Conservation (phyloP, 2,329 filamentous ascomycete species). For the Colletotrichum coccodes region DNA sequence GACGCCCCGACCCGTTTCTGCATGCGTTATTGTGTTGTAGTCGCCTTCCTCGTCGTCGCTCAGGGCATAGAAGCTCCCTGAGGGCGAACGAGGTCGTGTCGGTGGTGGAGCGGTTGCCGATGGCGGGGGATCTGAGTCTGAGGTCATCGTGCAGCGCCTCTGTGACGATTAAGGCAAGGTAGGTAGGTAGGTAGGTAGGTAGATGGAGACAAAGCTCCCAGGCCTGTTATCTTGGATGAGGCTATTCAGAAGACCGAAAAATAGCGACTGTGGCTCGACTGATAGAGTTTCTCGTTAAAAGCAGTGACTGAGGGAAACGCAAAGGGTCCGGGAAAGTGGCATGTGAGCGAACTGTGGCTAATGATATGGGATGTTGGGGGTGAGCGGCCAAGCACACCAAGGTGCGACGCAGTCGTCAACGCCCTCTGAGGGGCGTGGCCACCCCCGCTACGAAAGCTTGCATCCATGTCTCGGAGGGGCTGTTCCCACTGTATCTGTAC, state of each 20-base stretch:
- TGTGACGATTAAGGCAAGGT: conserved; percentile 12
- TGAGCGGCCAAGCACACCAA: background rate
- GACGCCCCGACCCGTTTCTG: conserved; percentile 81
- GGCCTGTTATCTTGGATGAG: conserved; percentile 14
- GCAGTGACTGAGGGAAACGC: background rate
- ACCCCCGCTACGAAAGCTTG: conserved; percentile 29
- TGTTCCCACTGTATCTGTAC: conserved; percentile 30
- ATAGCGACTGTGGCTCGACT: background rate
- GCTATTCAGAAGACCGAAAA: conserved; percentile 4
- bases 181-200: background rate
- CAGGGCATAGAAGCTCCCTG: conserved; percentile 92
- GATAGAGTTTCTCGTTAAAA: conserved; percentile 1
- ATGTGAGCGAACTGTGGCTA: conserved; percentile 32
- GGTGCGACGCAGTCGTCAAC: background rate
- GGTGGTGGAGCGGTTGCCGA: conserved; percentile 34
- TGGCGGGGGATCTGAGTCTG: conserved; percentile 32
- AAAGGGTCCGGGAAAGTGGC: background rate
- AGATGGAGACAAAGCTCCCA: conserved; percentile 7
- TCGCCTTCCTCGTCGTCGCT: conserved; percentile 96
- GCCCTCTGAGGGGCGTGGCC: conserved; percentile 15
- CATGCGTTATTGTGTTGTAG: conserved; percentile 92
- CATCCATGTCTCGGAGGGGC: conserved; percentile 31
- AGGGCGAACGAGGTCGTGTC: conserved; percentile 71
- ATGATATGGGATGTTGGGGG: conserved; percentile 20
- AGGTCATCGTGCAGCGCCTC: conserved; percentile 31